Evolutionary conservation across 305 asterid genomes (phyloP), one percentile per base, ranked within the genome.

Genomic region (Fraxinus angustifolia): DNA sequence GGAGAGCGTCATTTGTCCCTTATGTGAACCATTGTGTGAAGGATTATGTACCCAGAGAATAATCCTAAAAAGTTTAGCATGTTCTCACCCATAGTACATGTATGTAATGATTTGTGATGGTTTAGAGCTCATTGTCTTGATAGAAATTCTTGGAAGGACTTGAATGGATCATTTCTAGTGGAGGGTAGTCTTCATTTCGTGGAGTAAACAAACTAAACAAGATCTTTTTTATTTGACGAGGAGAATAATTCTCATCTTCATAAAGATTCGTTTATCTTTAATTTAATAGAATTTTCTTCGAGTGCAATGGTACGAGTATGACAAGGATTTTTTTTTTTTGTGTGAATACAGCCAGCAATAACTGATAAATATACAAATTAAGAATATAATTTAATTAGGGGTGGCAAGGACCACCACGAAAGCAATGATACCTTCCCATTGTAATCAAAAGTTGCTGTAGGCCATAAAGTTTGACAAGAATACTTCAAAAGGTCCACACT

Each of bases 351-450:
- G 23, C 23, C 2, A n/a, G 65, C 65, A 53, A 53, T 53, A n/a
- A 14, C 8, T 53, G 26, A 23, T 23, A 23, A 23, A n/a, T 53
- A 53, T 17, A 53, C 26, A n/a, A 53, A 53, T 48, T 48, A 48
- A 48, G 5, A 48, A 50, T 16, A 50, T 50, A 21, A 58, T 58
- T 58, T 58, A 8, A 62, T 8, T 62, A 62, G 72, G 72, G 72
- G 1, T 62, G 34, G 71, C 6, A 62, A 70, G 86, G 85, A 81
- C 86, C 86, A 81, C 85, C 42, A 30, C 60, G 84, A 82, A 76
- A 82, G 83, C 85, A 71, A 86, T 34, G 73, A 80, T 67, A 86
- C 83, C 31, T 83, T 76, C 67, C 65, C 26, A 76, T 70, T 56
- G 72, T 76, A 82, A 80, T 79, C 50, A 36, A 60, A 76, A 60